Evolutionary conservation across 1,139 yeast genomes (phyloP).

Genomic region (Blastobotrys petasosporus): DNA sequence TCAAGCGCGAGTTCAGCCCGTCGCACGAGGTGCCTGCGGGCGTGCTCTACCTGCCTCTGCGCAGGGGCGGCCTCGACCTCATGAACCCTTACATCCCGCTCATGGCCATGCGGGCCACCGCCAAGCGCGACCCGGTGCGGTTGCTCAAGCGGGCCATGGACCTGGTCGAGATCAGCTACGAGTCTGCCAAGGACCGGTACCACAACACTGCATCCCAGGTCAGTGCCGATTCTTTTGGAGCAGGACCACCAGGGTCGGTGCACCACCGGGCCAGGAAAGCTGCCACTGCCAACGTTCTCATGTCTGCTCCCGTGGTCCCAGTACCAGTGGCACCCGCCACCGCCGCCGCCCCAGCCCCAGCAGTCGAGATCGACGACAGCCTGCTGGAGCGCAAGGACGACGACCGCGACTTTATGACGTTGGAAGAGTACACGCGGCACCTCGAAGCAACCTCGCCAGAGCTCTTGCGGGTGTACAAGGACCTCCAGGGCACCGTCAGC

Average conservation of each 20-base stretch:
- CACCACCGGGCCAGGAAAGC: not conserved
- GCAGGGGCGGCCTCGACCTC: slow-evolving; percentile 18
- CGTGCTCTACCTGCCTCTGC: slow-evolving; percentile 17
- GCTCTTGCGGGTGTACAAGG: slow-evolving; percentile 6
- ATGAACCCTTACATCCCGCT: slow-evolving; percentile 13
- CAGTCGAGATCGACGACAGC: not conserved
- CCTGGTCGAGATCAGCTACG: slow-evolving; percentile 9
- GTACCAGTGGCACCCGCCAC: not conserved
- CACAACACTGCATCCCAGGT: too few species aligned
- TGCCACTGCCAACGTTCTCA: not conserved
- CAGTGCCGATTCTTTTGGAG: too few species aligned
- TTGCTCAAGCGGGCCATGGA: slow-evolving; percentile 9
- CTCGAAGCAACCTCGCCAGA: slow-evolving; percentile 8
- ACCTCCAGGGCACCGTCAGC: slow-evolving; percentile 5
- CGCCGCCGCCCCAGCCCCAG: not conserved
- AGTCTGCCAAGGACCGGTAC: slow-evolving; percentile 6
- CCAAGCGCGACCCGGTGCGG: slow-evolving; percentile 3
- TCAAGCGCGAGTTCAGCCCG: not conserved
- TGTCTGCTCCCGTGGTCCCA: not conserved
- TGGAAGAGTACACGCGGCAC: slow-evolving; percentile 7
- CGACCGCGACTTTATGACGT: slow-evolving; percentile 7
- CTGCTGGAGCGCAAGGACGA: slow-evolving; percentile 1
- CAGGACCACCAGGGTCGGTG: too few species aligned
- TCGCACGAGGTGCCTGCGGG: slow-evolving; percentile 12
- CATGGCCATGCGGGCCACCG: slow-evolving; percentile 4